phyloP scores from a whole-genome alignment of 179 eudicot genomes.

The Monotropa hypopitys region DNA sequence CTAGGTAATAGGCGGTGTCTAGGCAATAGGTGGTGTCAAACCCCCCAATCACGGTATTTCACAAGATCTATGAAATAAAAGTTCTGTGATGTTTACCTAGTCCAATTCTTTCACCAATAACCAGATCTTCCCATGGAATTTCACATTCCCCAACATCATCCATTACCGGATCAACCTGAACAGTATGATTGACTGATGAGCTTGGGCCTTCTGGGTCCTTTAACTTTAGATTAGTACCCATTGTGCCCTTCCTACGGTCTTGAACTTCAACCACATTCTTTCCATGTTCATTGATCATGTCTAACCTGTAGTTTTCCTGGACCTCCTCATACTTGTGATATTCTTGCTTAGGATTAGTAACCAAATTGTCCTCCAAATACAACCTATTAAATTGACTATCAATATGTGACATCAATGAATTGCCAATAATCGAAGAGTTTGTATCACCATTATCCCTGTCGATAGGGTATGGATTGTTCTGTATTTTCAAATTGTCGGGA shows the following conservation, averaged over 20 bases:
- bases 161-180: constrained; percentile 45
- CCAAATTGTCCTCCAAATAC: constrained; percentile 18
- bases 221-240: constrained; percentile 28
- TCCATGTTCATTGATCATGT: constrained; percentile 18
- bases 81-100: constrained; percentile 44
- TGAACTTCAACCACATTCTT: constrained; percentile 13
- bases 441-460: constrained; percentile 16
- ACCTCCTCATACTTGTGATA: constrained; percentile 13
- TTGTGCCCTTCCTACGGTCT: constrained; percentile 24
- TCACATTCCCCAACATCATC: constrained; percentile 98
- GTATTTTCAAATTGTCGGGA: constrained; percentile 21
- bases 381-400: constrained; percentile 16
- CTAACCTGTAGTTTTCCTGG: constrained; percentile 10
- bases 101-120: constrained; percentile 92
- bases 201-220: constrained; percentile 29
- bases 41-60: background rate
- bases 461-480: constrained; percentile 15
- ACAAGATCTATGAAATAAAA: background rate
- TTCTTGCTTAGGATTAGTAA: constrained; percentile 14
- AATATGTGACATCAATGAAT: constrained; percentile 11
- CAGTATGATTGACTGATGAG: constrained; percentile 23
- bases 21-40: background rate
- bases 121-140: constrained; percentile 94
- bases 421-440: constrained; percentile 16
- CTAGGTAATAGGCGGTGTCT: too few relatives aligned